These are phyloP conservation scores for Aspergillus pseudoterreus DNA, from an alignment of 2,329 filamentous ascomycete species.

Conservation along the genomic window DNA sequence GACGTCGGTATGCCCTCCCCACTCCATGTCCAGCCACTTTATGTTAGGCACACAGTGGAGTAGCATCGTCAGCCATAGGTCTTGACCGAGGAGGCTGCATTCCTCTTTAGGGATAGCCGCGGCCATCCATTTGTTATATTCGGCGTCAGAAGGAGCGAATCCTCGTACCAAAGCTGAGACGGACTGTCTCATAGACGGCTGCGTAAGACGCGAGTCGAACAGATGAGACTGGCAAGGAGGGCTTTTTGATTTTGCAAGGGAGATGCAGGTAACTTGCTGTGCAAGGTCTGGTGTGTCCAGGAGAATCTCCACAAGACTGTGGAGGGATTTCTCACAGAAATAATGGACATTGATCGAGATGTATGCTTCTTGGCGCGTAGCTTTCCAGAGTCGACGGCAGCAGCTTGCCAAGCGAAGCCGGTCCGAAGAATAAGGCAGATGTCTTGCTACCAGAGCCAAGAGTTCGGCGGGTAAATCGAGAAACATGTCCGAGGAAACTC, in stretches of 20 bases:
- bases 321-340: background rate
- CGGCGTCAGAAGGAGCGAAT: background rate
- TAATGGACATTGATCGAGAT: background rate
- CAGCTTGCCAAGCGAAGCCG: background rate
- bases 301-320: background rate
- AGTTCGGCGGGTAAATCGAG: background rate
- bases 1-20: background rate
- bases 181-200: background rate
- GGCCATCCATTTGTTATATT: background rate
- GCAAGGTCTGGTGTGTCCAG: background rate
- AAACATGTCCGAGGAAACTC: background rate
- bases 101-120: background rate
- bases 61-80: background rate
- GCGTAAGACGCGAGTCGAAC: background rate
- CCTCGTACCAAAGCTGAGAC: background rate
- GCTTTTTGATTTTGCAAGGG: background rate
- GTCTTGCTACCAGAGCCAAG: background rate
- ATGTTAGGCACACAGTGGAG: background rate
- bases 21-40: background rate
- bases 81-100: background rate
- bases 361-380: background rate
- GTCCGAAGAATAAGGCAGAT: background rate
- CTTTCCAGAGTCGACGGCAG: background rate
- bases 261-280: background rate
- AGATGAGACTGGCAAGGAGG: background rate